Evolutionary conservation across 1,284 basidiomycete genomes (phyloP).

Genomic region (Naganishia sp.): DNA sequence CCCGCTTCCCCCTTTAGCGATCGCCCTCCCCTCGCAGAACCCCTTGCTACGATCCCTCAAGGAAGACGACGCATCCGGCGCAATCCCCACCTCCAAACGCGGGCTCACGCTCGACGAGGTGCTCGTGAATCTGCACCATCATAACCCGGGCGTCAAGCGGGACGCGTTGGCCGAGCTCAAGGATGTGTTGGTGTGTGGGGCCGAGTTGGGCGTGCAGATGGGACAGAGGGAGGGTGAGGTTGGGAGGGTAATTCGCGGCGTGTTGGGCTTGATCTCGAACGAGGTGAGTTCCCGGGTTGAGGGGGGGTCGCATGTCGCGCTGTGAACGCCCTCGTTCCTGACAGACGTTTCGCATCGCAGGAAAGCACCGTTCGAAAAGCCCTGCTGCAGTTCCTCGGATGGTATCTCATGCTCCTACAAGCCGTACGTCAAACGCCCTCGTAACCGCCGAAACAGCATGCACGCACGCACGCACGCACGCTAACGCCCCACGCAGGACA

Average conservation of each 20-base stretch:
- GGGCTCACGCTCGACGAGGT: conserved; percentile 78
- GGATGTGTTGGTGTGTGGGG: conserved; percentile 73
- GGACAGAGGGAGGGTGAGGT: conserved; percentile 56
- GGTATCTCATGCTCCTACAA: conserved; percentile 70
- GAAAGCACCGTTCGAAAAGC: conserved; percentile 56
- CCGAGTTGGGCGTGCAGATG: conserved; percentile 59
- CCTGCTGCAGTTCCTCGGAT: conserved; percentile 58
- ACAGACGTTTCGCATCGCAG: conserved; percentile 43
- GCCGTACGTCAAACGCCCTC: conserved; percentile 54
- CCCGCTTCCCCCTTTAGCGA: conserved; percentile 60
- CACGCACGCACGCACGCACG: background rate
- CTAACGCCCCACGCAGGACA: conserved; percentile 56
- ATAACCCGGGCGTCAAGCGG: conserved; percentile 72
- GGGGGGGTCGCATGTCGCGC: background rate
- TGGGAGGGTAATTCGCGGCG: conserved; percentile 65
- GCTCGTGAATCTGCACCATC: conserved; percentile 76
- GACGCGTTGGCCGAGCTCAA: conserved; percentile 79
- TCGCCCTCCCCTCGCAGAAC: conserved; percentile 83
- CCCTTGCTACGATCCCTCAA: conserved; percentile 44
- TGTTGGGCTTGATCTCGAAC: conserved; percentile 73
- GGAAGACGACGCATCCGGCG: conserved; percentile 47
- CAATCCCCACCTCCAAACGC: conserved; percentile 69
- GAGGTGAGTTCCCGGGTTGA: conserved; percentile 61
- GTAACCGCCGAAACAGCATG: background rate
- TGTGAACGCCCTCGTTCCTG: conserved; percentile 13